phyloP scores from a whole-genome alignment of 228 moss, liverwort and hornwort species.

The Sphagnum fallax region DNA sequence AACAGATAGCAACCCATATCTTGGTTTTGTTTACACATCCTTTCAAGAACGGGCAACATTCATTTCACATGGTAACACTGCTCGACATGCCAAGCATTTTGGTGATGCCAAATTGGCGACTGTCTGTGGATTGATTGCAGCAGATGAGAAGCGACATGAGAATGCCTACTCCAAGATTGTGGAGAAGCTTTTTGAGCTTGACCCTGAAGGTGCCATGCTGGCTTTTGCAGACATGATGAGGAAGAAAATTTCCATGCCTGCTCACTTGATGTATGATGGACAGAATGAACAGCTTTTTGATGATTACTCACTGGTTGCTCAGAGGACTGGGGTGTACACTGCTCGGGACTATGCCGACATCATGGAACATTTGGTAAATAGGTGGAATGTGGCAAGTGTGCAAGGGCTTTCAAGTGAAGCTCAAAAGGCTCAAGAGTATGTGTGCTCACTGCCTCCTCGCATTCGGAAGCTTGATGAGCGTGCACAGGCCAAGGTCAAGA shows the following conservation, averaged over 20 bases:
- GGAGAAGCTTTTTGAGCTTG: conserved; percentile 10
- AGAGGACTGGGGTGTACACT: conserved; percentile 5
- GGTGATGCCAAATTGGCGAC: conserved; percentile 4
- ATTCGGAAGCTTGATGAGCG: conserved; percentile 4
- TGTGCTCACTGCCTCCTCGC: conserved; percentile 7
- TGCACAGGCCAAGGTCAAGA: conserved; percentile 6
- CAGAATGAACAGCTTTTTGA: conserved; percentile 6
- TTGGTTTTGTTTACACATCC: conserved; percentile 6
- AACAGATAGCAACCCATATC: conserved; percentile 6
- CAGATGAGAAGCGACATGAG: conserved; percentile 5
- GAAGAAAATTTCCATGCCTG: conserved; percentile 5
- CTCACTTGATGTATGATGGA: conserved; percentile 4
- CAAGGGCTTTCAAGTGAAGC: background rate
- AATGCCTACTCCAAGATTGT: conserved; percentile 9
- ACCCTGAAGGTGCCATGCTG: conserved; percentile 3
- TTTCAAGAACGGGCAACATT: conserved; percentile 7
- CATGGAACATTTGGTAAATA: conserved; percentile 4
- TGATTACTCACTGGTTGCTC: conserved; percentile 2
- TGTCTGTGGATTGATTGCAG: conserved; percentile 4
- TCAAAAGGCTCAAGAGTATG: conserved; percentile 2
- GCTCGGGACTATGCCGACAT: conserved; percentile 5
- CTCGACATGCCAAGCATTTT: conserved; percentile 2
- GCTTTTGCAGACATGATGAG: conserved; percentile 8
- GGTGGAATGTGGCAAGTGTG: conserved; percentile 2
- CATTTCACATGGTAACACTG: conserved; percentile 6